phyloP scores from a whole-genome alignment of 371 early-diverging fungal genomes.

The Lichtheimia ornata region DNA sequence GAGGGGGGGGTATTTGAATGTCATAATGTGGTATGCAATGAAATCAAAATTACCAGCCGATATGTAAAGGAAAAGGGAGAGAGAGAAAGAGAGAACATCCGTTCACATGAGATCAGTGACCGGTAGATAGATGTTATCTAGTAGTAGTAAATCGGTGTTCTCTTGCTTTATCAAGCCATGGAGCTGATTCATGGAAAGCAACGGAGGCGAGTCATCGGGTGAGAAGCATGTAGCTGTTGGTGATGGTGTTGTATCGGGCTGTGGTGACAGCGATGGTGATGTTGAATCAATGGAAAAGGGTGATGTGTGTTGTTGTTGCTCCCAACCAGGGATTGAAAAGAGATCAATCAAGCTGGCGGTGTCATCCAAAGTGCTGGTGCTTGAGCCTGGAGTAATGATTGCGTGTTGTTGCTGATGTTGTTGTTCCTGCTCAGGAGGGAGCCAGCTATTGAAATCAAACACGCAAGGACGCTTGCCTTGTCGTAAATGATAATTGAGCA shows the following conservation, averaged over 20 bases:
- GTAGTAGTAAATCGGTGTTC: too few relatives aligned
- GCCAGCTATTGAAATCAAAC: constrained; percentile 16
- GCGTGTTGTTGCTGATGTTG: background rate
- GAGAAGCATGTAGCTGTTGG: background rate
- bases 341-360: background rate
- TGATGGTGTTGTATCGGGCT: background rate
- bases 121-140: too few relatives aligned
- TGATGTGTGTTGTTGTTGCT: background rate
- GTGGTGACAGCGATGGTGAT: constrained; percentile 1
- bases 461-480: constrained; percentile 1
- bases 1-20: too few relatives aligned
- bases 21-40: too few relatives aligned
- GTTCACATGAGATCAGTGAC: too few relatives aligned
- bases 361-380: background rate
- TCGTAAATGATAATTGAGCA: background rate
- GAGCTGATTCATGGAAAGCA: too few relatives aligned
- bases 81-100: too few relatives aligned
- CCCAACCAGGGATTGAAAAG: background rate
- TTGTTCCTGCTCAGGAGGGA: constrained; percentile 16
- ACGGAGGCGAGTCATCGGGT: background rate
- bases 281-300: background rate
- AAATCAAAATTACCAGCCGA: too few relatives aligned
- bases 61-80: too few relatives aligned
- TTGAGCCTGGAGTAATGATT: background rate
- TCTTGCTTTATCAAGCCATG: too few relatives aligned